These are phyloP conservation scores for Arthroderma sp. DNA, from an alignment of 2,329 filamentous ascomycete species.

Conservation along the genomic window DNA sequence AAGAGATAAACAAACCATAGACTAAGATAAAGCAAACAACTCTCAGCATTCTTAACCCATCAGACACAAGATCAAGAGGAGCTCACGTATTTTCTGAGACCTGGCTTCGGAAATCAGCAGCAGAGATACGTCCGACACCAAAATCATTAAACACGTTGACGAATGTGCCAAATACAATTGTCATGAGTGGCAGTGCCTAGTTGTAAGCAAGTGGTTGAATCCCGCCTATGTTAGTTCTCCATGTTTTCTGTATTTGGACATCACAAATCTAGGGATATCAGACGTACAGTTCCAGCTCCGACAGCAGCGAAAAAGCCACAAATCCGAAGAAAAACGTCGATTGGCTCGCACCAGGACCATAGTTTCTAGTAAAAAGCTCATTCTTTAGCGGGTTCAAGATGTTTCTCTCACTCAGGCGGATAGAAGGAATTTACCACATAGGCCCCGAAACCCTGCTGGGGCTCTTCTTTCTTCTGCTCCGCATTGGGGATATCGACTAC, in stretches of 20 bases:
- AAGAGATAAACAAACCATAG: constrained; percentile 62
- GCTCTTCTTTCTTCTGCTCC: constrained; percentile 6
- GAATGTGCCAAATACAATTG: constrained; percentile 42
- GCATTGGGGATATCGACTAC: constrained; percentile 9
- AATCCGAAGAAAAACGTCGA: constrained; percentile 10
- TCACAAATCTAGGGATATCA: neutral
- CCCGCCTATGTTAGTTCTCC: neutral
- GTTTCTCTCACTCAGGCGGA: neutral
- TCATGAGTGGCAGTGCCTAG: constrained; percentile 33
- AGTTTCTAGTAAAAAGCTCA: constrained; percentile 8
- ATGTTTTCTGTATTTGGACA: neutral
- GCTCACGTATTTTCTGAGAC: constrained; percentile 27
- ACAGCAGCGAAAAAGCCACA: constrained; percentile 10
- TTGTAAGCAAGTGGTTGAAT: neutral
- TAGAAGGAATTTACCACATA: constrained; percentile 8
- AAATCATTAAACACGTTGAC: constrained; percentile 38
- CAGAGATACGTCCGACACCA: constrained; percentile 22
- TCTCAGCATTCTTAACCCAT: neutral
- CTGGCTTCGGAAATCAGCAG: constrained; percentile 28
- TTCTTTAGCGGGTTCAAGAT: neutral
- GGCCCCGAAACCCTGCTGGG: constrained; percentile 10
- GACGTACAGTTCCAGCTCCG: constrained; percentile 11
- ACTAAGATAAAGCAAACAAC: neutral
- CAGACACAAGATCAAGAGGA: neutral
- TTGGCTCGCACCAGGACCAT: constrained; percentile 11